Percentiles rank a stretch among this genome's conserved stretches.
These are phyloP conservation scores for Ophiognomonia clavigignenti-juglandacearum DNA, from an alignment of 2,329 filamentous ascomycete species.

Conservation along the genomic window DNA sequence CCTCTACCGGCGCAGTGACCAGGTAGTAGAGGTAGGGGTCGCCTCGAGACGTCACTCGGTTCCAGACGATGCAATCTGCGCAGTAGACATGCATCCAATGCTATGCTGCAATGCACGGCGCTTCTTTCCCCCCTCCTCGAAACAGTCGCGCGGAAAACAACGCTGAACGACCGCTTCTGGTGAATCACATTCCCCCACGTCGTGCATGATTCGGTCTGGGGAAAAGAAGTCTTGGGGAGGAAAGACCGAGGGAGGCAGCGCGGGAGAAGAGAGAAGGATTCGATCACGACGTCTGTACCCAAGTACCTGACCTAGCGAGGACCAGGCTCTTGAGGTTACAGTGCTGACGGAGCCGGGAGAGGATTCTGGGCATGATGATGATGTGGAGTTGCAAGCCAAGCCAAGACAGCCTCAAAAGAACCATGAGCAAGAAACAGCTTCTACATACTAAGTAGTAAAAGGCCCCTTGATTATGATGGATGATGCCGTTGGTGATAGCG, in stretches of 20 bases:
- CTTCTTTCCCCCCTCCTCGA: too few relatives aligned
- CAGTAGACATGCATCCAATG: conserved; percentile 12
- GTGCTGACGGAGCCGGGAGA: conserved; percentile 6
- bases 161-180: too few relatives aligned
- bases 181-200: not conserved
- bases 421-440: too few relatives aligned
- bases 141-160: too few relatives aligned
- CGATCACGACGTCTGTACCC: too few relatives aligned
- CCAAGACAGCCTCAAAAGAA: too few relatives aligned
- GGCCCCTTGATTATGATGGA: conserved; percentile 1
- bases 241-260: not conserved
- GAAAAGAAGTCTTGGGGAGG: not conserved
- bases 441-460: too few relatives aligned
- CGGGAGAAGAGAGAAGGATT: too few relatives aligned
- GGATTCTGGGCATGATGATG: not conserved
- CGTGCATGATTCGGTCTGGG: not conserved
- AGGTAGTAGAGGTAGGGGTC: too few relatives aligned
- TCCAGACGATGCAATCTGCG: conserved; percentile 10
- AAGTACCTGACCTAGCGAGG: too few relatives aligned
- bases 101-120: conserved; percentile 13
- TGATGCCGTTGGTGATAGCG: not conserved
- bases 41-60: not conserved
- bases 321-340: conserved; percentile 2
- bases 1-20: too few relatives aligned
- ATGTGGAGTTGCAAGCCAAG: too few relatives aligned